Base-by-base conservation (phyloP, 106 monocot genomes). In the Acorus gramineus region DNA sequence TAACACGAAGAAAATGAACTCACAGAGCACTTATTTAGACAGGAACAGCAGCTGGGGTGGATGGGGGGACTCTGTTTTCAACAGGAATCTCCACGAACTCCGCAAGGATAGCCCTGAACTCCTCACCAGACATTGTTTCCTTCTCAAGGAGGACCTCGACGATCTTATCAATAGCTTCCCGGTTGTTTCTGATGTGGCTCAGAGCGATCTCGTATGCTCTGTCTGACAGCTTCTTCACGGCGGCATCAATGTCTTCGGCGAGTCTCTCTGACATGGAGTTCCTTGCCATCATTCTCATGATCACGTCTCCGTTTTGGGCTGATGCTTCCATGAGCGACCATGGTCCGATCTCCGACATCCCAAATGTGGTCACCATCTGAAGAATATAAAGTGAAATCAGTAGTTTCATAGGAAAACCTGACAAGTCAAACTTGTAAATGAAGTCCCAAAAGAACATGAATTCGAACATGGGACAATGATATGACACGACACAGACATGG, bases 221-320 rank as follows among this genome's bases (percentile, higher is more conserved):
- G 74, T 95, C 90, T 0, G 95, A 85, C 69, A 95, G 57, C 71
- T 63, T 58, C 80, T 95, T 95, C 54, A 95, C 71, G 12, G 95
- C 84, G 4, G 66, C 53, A 70, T 95, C 95, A 3, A 95, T 95
- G 82, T 94, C 94, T 73, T 90, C 86, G 2, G 94, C 94, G 0
- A 94, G 78, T 69, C 76, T 94, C 78, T 94, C 94, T 4, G 86
- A 94, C 94, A 94, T 94, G 3, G 94, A 94, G 70, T 94, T 94
- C 53, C 94, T 76, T 44, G 84, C 94, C 94, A 94, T 94, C 94
- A 94, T 94, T 63, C 94, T 89, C 94, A 94, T 94, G 62, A 94
- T 84, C 50, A 94, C 76, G 57, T 94, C 93, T 5, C 46, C 83
- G 46, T 86, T 80, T 52, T 94, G 94, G 42, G 75, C 75, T 11